phyloP scores from a whole-genome alignment of 345 rosid genomes.

The Eucalyptus cloeziana region DNA sequence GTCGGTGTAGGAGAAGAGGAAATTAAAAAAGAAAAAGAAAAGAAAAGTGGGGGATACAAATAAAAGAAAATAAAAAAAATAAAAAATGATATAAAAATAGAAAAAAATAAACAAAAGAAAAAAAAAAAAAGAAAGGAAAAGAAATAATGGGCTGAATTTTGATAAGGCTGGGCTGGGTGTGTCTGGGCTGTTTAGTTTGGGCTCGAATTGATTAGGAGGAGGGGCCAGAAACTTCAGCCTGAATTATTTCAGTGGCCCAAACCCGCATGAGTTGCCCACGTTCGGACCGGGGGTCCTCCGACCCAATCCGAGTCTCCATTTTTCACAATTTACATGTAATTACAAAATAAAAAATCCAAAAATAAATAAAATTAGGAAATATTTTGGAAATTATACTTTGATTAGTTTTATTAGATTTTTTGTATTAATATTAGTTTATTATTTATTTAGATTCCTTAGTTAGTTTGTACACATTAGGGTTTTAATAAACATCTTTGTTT shows the following conservation, averaged over 20 bases:
- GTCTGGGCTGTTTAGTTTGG: neutral
- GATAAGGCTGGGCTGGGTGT: neutral
- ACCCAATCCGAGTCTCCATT: neutral
- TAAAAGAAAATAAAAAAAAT: too few relatives aligned
- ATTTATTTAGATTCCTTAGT: neutral
- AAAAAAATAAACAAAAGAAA: too few relatives aligned
- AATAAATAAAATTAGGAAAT: neutral
- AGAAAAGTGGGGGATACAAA: rapidly evolving
- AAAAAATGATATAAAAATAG: too few relatives aligned
- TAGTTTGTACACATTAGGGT: neutral
- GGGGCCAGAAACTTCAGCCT: neutral
- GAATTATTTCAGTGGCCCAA: neutral
- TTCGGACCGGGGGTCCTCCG: neutral
- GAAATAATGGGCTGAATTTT: neutral
- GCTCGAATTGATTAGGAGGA: neutral
- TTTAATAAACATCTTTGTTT: neutral
- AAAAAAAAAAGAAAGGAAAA: too few relatives aligned
- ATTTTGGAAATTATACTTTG: neutral
- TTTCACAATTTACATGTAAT: neutral
- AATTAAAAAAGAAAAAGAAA: too few relatives aligned
- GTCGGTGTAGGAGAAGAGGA: neutral
- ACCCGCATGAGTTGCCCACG: neutral
- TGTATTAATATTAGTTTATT: neutral
- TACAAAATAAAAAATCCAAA: neutral
- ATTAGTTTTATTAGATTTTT: neutral